These are phyloP conservation scores for Zasmidium cellare DNA, from an alignment of 2,329 filamentous ascomycete species.

Conservation along the genomic window DNA sequence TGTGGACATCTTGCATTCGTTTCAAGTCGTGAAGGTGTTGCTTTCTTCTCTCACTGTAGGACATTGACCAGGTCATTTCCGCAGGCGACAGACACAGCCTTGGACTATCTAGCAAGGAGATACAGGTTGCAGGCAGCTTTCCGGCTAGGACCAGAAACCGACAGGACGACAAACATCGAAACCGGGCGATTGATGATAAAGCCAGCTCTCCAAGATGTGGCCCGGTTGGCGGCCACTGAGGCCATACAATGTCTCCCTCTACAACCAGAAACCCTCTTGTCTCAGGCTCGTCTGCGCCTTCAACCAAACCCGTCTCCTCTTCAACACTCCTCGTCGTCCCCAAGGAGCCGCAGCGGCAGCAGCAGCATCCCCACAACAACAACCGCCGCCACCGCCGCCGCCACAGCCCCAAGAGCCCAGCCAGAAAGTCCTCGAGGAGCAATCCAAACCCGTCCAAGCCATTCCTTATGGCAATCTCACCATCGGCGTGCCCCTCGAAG, in stretches of 20 bases:
- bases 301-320: slow-evolving; percentile 21
- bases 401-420: slow-evolving; percentile 5
- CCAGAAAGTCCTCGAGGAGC: slow-evolving; percentile 8
- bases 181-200: slow-evolving; percentile 21
- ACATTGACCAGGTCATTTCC: no score
- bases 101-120: no score
- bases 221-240: slow-evolving; percentile 29
- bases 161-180: not conserved
- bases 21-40: no score
- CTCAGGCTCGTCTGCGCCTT: slow-evolving; percentile 10
- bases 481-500: slow-evolving; percentile 78
- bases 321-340: slow-evolving; percentile 16
- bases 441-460: slow-evolving; percentile 25
- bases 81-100: no score
- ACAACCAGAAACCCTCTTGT: slow-evolving; percentile 8
- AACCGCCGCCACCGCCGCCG: no score
- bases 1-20: not conserved
- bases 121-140: no score
- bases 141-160: no score
- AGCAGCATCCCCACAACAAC: slow-evolving; percentile 10
- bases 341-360: slow-evolving; percentile 21
- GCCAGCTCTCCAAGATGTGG: slow-evolving; percentile 30
- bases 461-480: slow-evolving; percentile 69
- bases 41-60: no score
- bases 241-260: slow-evolving; percentile 18